phyloP scores from a whole-genome alignment of 345 rosid genomes.

The Pistacia atlantica region DNA sequence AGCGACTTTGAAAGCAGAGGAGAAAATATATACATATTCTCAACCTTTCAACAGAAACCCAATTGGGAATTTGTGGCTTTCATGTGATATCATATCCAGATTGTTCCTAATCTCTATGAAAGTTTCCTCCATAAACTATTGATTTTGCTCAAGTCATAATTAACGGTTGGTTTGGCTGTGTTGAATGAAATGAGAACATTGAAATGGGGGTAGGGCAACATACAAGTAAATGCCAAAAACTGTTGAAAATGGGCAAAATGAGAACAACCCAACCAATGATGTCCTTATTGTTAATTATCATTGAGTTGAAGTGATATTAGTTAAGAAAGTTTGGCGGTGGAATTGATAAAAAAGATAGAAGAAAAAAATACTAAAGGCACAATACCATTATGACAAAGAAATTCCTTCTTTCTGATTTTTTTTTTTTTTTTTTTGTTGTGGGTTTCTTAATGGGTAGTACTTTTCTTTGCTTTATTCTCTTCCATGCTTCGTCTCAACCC shows the following conservation, averaged over 20 bases:
- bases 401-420: conserved; percentile 27
- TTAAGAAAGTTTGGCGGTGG: conserved; percentile 12
- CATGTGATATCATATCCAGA: conserved; percentile 19
- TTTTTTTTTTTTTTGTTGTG: conserved; percentile 13
- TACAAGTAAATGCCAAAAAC: not conserved
- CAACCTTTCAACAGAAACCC: conserved; percentile 13
- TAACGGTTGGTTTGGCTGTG: conserved; percentile 20
- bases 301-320: conserved; percentile 37
- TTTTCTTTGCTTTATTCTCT: conserved; percentile 39
- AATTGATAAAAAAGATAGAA: not conserved
- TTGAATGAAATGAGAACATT: conserved; percentile 16
- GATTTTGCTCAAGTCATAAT: conserved; percentile 18
- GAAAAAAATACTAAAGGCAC: conserved; percentile 29
- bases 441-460: conserved; percentile 38
- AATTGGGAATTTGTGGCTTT: conserved; percentile 22
- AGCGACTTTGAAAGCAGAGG: conserved; percentile 9
- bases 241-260: conserved; percentile 8
- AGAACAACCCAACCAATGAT: conserved; percentile 24
- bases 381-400: conserved; percentile 39
- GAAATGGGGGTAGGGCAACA: conserved; percentile 11
- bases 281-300: conserved; percentile 30
- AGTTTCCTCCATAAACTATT: not conserved
- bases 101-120: not conserved
- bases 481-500: conserved; percentile 30
- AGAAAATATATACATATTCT: not conserved